phyloP scores from a whole-genome alignment of 371 early-diverging fungal species.

The Mucor mucedo region DNA sequence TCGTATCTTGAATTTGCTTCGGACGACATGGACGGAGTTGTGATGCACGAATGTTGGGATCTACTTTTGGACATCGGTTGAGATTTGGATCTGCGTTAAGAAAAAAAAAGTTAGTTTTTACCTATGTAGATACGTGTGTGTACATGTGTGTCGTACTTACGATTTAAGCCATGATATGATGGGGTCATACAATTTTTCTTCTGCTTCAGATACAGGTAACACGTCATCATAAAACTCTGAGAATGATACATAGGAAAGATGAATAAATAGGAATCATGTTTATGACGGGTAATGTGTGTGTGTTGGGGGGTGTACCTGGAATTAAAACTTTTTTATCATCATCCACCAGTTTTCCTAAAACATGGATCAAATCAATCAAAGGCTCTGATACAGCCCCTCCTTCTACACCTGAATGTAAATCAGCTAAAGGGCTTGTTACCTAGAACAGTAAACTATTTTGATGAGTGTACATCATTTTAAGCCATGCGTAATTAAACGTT shows the following conservation, averaged over 20 bases:
- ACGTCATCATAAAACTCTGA: slow-evolving; percentile 68
- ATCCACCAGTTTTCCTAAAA: slow-evolving; percentile 66
- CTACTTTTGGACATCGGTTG: slow-evolving; percentile 22
- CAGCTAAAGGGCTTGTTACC: slow-evolving; percentile 53
- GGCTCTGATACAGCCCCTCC: slow-evolving; percentile 87
- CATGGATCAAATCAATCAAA: slow-evolving; percentile 73
- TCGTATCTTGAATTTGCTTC: slow-evolving; percentile 13
- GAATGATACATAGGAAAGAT: neutral
- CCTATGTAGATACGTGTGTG: slow-evolving; percentile 16
- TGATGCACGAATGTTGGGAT: slow-evolving; percentile 39
- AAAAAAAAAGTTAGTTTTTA: neutral
- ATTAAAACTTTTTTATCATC: slow-evolving; percentile 66
- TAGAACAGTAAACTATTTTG: neutral
- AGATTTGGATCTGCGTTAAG: slow-evolving; percentile 21
- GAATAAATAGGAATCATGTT: neutral
- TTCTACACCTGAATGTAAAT: slow-evolving; percentile 85
- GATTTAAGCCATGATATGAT: slow-evolving; percentile 55
- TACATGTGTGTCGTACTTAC: slow-evolving; percentile 21
- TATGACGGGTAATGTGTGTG: neutral
- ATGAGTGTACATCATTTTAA: too few relatives aligned
- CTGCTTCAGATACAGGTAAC: slow-evolving; percentile 52
- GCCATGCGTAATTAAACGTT: neutral
- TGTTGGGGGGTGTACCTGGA: slow-evolving; percentile 57
- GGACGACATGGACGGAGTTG: slow-evolving; percentile 27
- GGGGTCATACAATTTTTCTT: slow-evolving; percentile 62